Conservation (phyloP, 345 rosid genomes). For the Trapa incisa region DNA sequence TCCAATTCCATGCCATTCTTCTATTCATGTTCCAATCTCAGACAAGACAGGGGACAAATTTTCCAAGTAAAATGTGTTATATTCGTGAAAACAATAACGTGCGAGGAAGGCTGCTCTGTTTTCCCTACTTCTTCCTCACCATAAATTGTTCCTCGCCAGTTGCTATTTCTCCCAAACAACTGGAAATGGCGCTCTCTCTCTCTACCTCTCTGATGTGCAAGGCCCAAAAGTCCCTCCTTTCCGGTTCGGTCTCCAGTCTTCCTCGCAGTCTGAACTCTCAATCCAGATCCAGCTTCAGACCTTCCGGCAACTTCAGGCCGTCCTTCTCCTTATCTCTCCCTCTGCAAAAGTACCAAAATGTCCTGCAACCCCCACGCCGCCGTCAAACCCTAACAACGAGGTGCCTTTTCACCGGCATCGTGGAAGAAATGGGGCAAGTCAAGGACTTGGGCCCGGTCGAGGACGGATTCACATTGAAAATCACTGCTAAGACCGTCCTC, state of each 20-base stretch:
- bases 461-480: constrained; percentile 58
- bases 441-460: constrained; percentile 36
- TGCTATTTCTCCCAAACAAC: background rate
- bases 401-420: constrained; percentile 78
- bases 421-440: constrained; percentile 75
- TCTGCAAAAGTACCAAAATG: constrained; percentile 5
- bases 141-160: background rate
- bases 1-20: no score
- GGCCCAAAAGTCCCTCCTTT: constrained; percentile 11
- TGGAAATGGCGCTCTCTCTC: constrained; percentile 3
- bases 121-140: background rate
- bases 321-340: constrained; percentile 18
- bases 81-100: no score
- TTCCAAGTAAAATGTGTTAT: no score
- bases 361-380: constrained; percentile 6
- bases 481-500: constrained; percentile 45
- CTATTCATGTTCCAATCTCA: no score
- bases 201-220: constrained; percentile 7
- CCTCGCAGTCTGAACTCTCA: constrained; percentile 1
- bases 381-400: constrained; percentile 18
- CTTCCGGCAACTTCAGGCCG: constrained; percentile 13
- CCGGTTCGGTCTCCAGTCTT: constrained; percentile 8
- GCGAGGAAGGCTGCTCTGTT: no score
- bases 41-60: no score
- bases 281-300: constrained; percentile 11